These are phyloP conservation scores for sweet orange (Citrus sinensis) DNA, from an alignment of 345 rosid species.

Conservation along the genomic window DNA sequence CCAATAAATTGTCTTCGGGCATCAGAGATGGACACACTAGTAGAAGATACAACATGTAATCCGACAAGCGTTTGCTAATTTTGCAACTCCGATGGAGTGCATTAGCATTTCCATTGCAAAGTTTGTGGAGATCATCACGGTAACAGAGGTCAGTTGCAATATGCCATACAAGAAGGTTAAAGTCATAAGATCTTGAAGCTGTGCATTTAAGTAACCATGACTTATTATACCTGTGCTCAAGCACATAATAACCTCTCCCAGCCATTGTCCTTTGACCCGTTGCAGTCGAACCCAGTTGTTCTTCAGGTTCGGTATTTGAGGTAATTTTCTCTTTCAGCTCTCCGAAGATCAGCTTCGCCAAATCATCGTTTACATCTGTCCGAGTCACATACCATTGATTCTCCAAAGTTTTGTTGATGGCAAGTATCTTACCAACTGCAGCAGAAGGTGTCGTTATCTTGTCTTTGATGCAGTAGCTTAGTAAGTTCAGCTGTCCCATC, in stretches of 20 bases:
- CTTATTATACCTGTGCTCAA: neutral
- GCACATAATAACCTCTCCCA: slow-evolving; percentile 12
- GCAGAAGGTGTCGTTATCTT: neutral
- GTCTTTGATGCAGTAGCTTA: neutral
- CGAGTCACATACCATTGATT: neutral
- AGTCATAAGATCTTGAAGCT: slow-evolving; percentile 25
- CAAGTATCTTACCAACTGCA: neutral
- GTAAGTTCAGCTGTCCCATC: slow-evolving; percentile 20
- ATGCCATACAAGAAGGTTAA: slow-evolving; percentile 27
- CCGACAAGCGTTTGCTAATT: slow-evolving; percentile 15
- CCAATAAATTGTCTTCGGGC: neutral
- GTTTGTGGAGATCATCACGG: neutral
- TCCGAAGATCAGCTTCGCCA: neutral
- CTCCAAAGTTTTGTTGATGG: neutral
- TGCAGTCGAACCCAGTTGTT: no score
- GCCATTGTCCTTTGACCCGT: neutral
- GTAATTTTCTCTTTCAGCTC: neutral
- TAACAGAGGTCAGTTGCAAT: slow-evolving; percentile 25
- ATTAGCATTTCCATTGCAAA: neutral
- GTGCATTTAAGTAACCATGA: no score
- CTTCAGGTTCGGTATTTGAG: no score
- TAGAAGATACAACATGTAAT: slow-evolving; percentile 15
- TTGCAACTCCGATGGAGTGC: neutral
- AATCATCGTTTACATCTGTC: neutral
- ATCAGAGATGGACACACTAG: slow-evolving; percentile 2